These are phyloP conservation scores for Coemansia sp. DNA, from an alignment of 192 early-diverging fungal species.

Conservation along the genomic window DNA sequence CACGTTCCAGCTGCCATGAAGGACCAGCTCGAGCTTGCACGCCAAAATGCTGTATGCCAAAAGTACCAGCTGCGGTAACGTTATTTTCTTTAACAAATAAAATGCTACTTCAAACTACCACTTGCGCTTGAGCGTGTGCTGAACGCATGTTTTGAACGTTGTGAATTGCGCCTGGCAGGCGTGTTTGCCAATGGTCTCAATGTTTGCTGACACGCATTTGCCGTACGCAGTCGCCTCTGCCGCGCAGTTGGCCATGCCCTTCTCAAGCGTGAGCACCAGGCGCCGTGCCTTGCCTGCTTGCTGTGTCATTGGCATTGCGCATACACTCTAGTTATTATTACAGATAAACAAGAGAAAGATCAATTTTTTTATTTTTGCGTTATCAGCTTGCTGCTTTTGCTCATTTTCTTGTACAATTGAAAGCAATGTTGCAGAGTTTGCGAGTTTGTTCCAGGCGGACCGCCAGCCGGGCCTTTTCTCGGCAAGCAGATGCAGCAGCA, in stretches of 20 bases:
- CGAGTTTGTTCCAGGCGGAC: background rate
- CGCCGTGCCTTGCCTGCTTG: slow-evolving; percentile 37
- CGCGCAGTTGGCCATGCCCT: slow-evolving; percentile 41
- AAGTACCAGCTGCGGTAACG: slow-evolving; percentile 40
- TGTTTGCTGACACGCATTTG: slow-evolving; percentile 52
- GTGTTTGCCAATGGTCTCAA: slow-evolving; percentile 59
- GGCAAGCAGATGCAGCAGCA: background rate
- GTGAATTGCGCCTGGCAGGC: slow-evolving; percentile 61
- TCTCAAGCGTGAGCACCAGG: slow-evolving; percentile 50
- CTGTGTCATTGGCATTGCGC: slow-evolving; percentile 33
- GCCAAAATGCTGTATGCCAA: slow-evolving; percentile 14
- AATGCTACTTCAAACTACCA: slow-evolving; percentile 21
- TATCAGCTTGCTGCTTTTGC: background rate
- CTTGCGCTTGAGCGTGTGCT: slow-evolving; percentile 53
- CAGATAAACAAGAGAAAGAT: background rate
- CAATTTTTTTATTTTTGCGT: background rate
- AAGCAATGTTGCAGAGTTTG: background rate
- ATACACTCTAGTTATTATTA: background rate
- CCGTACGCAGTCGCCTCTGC: slow-evolving; percentile 57
- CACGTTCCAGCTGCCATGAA: slow-evolving; percentile 17
- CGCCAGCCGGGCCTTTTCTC: background rate
- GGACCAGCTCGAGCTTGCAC: background rate
- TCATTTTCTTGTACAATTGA: background rate
- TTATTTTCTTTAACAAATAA: background rate
- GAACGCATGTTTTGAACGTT: slow-evolving; percentile 60